Base-by-base conservation (phyloP, 139 green algal species). In the Zygnema cylindricum region DNA sequence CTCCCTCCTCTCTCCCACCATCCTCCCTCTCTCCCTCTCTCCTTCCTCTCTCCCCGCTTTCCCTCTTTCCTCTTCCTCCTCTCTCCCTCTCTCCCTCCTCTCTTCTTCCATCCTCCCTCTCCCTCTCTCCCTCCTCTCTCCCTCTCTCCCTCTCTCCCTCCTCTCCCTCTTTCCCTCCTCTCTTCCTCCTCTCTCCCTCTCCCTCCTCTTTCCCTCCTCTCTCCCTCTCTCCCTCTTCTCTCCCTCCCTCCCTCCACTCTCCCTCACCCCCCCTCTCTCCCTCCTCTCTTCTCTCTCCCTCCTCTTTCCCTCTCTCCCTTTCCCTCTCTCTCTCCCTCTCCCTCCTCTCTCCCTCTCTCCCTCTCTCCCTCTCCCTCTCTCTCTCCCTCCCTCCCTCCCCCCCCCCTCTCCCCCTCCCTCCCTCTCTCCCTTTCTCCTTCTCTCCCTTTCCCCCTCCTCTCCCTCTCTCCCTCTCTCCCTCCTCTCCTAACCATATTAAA, bases 71-170 rank as follows among this genome's bases (percentile, higher is more conserved):
- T 55, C 11, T 11, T 55, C 49, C 11, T 55, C 16, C 41, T 11
- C 71, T 55, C 41, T 16, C 42, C 77, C 11, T 25, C 83, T 55
- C 41, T 16, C 16, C 77, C 3, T 76, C 83, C 77, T 16, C 11
- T 25, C 49, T 16, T 16, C 77, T 85, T 7, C 71, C 71, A 7
- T 25, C 16, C 77, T 23, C 77, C 77, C 36, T 85, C 77, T 55
- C 77, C 49, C 77, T 43, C 7, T 85, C 77, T 55, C 77, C 36
- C 71, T 55, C 16, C 77, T 43, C 77, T 55, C 36, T 85, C 16
- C 16, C 49, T 16, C 49, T 63, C 49, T 63, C 49, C 49, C 49
- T 63, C 49, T 63, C 16, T 16, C 49, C 16, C 49, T 63, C 49
- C 7, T 16, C 16, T 16, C 16, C 49, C 49, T 16, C 16, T 16